Evolutionary conservation across 208 protist species (phyloP), one percentile per base, ranked within the genome.

Genomic region (Leishmania gerbilli): DNA sequence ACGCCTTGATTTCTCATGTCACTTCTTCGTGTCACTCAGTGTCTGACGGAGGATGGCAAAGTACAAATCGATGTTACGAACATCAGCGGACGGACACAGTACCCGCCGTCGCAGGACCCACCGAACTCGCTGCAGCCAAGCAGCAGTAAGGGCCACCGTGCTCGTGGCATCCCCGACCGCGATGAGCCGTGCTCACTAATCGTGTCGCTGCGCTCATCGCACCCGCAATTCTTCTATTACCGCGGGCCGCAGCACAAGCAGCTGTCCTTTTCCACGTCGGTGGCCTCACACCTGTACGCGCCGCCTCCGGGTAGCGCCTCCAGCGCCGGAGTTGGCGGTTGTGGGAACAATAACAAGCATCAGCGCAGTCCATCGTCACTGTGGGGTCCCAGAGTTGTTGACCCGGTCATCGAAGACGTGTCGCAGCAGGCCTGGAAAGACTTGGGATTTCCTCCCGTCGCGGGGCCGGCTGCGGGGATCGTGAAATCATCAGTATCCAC

Each of bases 161-260:
- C 19, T 1, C 31, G 27, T 27, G 51, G 19, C 5, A 49, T 82
- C 19, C 74, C 17, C 37, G 81, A 88, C 15, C 76, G 77, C 5
- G 82, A 89, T 27, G 83, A 84, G 78, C 88, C 88, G 17, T 89
- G 88, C 76, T 86, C 88, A 1, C 67, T 94, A 71, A 93, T 95
- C 64, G 88, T 90, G 56, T 92, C 92, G 11, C 89, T 95, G 8
- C 92, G 92, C 51, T 79, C 82, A 51, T 94, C 92, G 6, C 90
- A 95, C 68, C 90, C 90, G 47, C 80, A 89, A 3, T 80, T 88
- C 65, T 91, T 95, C 83, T 85, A 87, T 76, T 86, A 84, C 68
- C 83, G 79, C 47, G 80, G 79, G 6, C 55, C 53, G 31, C 72
- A 64, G 7, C n/a, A 69, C 24, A 67, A 75, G 27, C 9, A 24